Evolutionary conservation across 768 basidiomycete species (phyloP).

Genomic region (Amanita pallidorosea): DNA sequence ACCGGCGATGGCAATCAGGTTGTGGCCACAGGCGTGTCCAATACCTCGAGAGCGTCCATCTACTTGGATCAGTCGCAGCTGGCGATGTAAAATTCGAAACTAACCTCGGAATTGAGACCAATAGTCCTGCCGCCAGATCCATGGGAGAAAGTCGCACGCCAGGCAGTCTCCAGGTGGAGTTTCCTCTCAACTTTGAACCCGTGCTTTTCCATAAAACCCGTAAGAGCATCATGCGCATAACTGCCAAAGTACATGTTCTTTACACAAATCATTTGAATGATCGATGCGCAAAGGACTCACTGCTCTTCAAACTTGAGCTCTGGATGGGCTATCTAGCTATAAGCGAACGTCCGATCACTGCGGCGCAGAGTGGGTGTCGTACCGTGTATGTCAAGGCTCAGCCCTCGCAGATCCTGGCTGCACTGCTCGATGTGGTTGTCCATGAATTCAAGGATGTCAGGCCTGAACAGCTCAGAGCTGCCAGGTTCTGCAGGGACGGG

Average conservation of each 20-base stretch:
- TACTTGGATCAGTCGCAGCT: constrained; percentile 11
- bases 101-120: constrained; percentile 71
- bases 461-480: constrained; percentile 31
- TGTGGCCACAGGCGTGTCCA: constrained; percentile 76
- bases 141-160: constrained; percentile 58
- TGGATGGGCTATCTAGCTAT: constrained; percentile 54
- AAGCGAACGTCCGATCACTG: background rate
- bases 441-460: constrained; percentile 52
- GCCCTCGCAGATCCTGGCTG: constrained; percentile 39
- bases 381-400: constrained; percentile 73
- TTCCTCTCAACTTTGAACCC: constrained; percentile 57
- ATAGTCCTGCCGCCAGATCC: constrained; percentile 60
- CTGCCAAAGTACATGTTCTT: constrained; percentile 19
- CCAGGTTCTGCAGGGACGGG: constrained; percentile 22
- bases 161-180: constrained; percentile 60
- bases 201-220: constrained; percentile 52
- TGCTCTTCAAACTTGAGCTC: constrained; percentile 60
- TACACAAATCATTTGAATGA: background rate
- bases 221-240: constrained; percentile 62
- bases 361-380: constrained; percentile 8
- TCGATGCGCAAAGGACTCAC: constrained; percentile 23
- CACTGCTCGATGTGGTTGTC: constrained; percentile 42
- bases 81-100: constrained; percentile 2
- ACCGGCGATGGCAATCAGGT: constrained; percentile 66
- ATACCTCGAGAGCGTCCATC: constrained; percentile 56